Evolutionary conservation across 1,284 basidiomycete species (phyloP).

Genomic region (Tilletia caries): DNA sequence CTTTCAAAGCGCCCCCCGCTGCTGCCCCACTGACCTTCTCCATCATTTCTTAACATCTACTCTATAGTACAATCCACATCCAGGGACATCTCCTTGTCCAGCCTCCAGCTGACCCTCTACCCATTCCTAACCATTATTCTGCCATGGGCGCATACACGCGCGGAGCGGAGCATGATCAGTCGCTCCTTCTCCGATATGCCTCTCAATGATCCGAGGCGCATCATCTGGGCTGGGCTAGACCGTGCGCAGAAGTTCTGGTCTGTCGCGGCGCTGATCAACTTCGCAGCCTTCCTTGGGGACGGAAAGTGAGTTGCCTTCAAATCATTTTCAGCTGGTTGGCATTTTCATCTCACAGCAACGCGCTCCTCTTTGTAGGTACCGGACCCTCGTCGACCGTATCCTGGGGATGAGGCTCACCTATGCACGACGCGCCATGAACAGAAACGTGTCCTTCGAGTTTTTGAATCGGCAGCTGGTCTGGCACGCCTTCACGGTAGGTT

Average conservation of each 20-base stretch:
- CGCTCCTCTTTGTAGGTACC: conserved; percentile 63
- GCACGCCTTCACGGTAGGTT: conserved; percentile 87
- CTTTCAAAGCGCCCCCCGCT: neutral
- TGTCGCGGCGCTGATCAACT: conserved; percentile 68
- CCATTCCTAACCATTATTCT: conserved; percentile 71
- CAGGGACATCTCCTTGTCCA: conserved; percentile 35
- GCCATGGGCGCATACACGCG: conserved; percentile 72
- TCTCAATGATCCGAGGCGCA: conserved; percentile 57
- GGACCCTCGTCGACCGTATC: conserved; percentile 77
- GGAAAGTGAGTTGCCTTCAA: conserved; percentile 64
- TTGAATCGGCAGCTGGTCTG: conserved; percentile 99
- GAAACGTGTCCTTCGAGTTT: conserved; percentile 94
- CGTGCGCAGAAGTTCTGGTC: conserved; percentile 66
- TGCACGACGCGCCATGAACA: conserved; percentile 66
- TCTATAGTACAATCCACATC: conserved; percentile 37
- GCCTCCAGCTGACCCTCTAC: conserved; percentile 59
- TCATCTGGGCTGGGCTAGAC: conserved; percentile 69
- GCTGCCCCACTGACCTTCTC: neutral
- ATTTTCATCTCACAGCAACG: neutral
- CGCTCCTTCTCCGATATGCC: conserved; percentile 76
- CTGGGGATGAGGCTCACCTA: conserved; percentile 77
- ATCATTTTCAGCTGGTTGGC: neutral
- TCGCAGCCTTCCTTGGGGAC: conserved; percentile 78
- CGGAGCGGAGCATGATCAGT: conserved; percentile 73
- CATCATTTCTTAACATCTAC: neutral